Percentiles rank a stretch among this genome's conserved stretches.
phyloP scores from a whole-genome alignment of 805 yeast genomes.

The Zygosaccharomyces rouxii region DNA sequence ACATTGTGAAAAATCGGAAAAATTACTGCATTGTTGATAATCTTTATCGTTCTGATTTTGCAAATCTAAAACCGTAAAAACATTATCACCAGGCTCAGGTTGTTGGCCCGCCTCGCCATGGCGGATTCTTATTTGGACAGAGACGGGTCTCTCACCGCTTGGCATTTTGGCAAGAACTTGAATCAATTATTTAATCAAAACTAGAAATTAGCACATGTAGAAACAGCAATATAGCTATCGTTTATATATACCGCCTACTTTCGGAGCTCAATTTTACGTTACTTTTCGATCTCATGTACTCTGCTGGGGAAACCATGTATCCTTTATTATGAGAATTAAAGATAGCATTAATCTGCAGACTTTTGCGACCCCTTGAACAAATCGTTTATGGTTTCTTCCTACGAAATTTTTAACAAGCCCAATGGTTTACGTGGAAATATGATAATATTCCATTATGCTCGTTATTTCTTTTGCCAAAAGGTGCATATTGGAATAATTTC shows the following conservation, averaged over 20 bases:
- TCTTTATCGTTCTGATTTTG: not conserved
- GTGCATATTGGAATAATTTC: too few species aligned
- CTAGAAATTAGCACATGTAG: not conserved
- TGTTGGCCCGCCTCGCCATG: not conserved
- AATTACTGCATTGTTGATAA: not conserved
- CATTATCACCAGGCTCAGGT: not conserved
- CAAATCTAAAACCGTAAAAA: slow-evolving; percentile 1
- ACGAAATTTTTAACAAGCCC: too few species aligned
- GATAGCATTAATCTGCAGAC: not conserved
- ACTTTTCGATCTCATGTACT: slow-evolving; percentile 2
- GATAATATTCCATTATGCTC: too few species aligned
- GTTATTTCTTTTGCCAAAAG: too few species aligned
- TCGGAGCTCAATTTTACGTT: not conserved
- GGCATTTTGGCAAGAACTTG: slow-evolving; percentile 2
- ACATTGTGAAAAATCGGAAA: slow-evolving; percentile 4
- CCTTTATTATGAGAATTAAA: not conserved
- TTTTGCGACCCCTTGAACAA: not conserved
- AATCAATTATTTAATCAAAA: not conserved
- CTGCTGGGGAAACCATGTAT: not conserved
- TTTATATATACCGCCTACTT: not conserved
- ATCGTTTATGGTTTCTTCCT: not conserved
- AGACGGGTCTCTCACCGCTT: slow-evolving; percentile 3
- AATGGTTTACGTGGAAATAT: too few species aligned
- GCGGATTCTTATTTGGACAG: slow-evolving; percentile 2
- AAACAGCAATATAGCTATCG: not conserved